Base-by-base conservation (phyloP, 202 grass and related monocot genomes). In the Hordeum pubiflorum region DNA sequence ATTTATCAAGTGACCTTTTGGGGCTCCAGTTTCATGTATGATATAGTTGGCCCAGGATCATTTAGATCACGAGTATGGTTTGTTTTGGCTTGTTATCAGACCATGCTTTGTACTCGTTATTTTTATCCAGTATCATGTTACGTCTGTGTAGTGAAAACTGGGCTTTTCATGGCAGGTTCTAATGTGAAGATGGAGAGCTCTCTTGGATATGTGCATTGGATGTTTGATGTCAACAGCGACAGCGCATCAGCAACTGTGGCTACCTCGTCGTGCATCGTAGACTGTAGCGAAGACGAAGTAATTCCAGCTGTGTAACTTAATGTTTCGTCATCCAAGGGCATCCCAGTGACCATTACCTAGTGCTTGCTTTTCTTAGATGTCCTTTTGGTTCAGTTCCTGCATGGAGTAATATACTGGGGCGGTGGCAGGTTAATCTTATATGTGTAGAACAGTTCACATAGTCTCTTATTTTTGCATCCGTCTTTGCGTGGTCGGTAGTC, bases 191-290 rank as follows among this genome's bases (percentile, higher is more conserved):
- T 58, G 67, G 48, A 27, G 27, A 52, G 10, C 24, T 73, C 65
- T 87, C 40, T 63, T n/a, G 26, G 14, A 73, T 38, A 33, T 38
- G 48, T n/a, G 31, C 20, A 5, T 38, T 38, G 10, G 67, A 38
- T 39, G 31, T 71, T 48, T 81, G 50, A 72, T 36, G 58, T 65
- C 58, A 81, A 82, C 15, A 29, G 69, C 39, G 46, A 31, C 26
- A 7, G 29, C 44, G 9, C 44, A 20, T 64, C 37, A 40, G 58
- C 58, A 60, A 56, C 37, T 65, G 63, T 77, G 46, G 77, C 63
- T 77, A 57, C 81, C n/a, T 85, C 34, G 56, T 65, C 63, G 72
- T 82, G 44, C 58, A 77, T 89, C 78, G 44, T 81, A 72, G 58
- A 6, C 69, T 52, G 39, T 74, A 75, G 81, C 15, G 56, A 72